phyloP scores from a whole-genome alignment of 768 basidiomycete genomes.

The Termitomyces bulborhizus region DNA sequence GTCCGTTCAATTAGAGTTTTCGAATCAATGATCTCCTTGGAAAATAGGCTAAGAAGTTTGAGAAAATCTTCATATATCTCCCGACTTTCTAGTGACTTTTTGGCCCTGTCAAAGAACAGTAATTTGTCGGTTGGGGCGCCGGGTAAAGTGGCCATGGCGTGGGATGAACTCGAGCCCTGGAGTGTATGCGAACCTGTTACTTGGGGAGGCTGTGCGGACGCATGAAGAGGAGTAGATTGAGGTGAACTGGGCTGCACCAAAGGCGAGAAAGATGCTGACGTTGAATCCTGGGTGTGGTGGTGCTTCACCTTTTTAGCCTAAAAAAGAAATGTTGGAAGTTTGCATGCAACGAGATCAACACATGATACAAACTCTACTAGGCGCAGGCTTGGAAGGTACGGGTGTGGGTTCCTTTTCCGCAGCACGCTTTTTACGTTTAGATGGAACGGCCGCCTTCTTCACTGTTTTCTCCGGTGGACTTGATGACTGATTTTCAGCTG shows the following conservation, averaged over 20 bases:
- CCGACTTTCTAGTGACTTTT: conserved; percentile 66
- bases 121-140: conserved; percentile 63
- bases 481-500: conserved; percentile 28
- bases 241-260: conserved; percentile 40
- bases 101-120: conserved; percentile 92
- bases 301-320: conserved; percentile 63
- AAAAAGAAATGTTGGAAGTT: conserved; percentile 7
- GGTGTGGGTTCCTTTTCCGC: conserved; percentile 67
- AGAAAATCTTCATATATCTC: conserved; percentile 91
- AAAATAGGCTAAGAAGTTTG: conserved; percentile 86
- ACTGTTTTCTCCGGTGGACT: conserved; percentile 31
- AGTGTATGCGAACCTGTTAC: conserved; percentile 16
- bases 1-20: conserved; percentile 77
- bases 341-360: not conserved
- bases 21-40: conserved; percentile 86
- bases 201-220: conserved; percentile 13
- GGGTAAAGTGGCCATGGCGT: conserved; percentile 24
- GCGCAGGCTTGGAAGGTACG: conserved; percentile 43
- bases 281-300: conserved; percentile 52
- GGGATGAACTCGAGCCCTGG: conserved; percentile 19
- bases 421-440: conserved; percentile 56
- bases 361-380: conserved; percentile 37
- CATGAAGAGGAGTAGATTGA: conserved; percentile 26
- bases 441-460: conserved; percentile 39
- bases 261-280: conserved; percentile 48